Conservation (phyloP, 495 filamentous ascomycete genomes). For the Tuber indicum region DNA sequence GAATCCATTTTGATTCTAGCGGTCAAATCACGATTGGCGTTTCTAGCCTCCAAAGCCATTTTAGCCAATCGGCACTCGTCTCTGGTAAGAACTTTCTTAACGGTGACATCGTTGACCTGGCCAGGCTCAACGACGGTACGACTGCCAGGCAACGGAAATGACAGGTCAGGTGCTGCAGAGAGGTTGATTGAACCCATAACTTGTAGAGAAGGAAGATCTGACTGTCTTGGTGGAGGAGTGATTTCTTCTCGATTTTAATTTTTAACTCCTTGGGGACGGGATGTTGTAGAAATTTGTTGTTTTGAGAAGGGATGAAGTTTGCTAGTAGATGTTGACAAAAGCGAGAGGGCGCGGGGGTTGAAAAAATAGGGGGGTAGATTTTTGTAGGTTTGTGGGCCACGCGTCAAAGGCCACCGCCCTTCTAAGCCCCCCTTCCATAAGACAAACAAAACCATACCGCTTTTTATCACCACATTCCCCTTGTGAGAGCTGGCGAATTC, state of each 20-base stretch:
- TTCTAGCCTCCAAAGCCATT: neutral
- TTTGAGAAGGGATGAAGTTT: neutral
- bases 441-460: neutral
- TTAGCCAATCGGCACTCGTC: neutral
- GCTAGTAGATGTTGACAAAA: neutral
- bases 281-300: neutral
- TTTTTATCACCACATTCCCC: neutral
- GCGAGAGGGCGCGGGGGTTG: neutral
- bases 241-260: neutral
- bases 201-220: neutral
- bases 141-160: neutral
- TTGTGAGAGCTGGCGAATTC: neutral
- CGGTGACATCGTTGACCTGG: neutral
- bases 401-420: neutral
- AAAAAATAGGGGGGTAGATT: neutral
- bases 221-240: neutral
- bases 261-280: neutral
- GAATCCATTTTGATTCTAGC: constrained; percentile 2
- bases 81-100: neutral
- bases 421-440: neutral
- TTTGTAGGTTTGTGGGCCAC: neutral
- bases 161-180: neutral
- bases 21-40: neutral
- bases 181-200: neutral
- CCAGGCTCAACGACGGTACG: neutral